Base-by-base conservation (phyloP, 2,329 filamentous ascomycete genomes). In the Volutella citrinella region DNA sequence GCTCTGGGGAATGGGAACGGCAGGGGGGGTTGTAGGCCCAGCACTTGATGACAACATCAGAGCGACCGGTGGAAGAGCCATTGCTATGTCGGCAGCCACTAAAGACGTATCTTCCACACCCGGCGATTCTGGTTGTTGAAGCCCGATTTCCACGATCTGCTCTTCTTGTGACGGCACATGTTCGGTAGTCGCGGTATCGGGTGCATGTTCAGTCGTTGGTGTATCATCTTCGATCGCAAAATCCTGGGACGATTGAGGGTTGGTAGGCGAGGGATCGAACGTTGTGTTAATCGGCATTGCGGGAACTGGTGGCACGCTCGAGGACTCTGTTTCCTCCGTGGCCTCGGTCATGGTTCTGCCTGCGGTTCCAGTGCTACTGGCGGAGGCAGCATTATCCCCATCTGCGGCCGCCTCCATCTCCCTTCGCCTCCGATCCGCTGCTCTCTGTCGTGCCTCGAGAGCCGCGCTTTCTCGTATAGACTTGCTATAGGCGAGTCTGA, bases 401-500 rank as follows among this genome's bases (percentile, higher is more conserved):
- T n/a, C n/a, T 36, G 66, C 61, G 31, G 65, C 64, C 39, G 63
- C 64, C 48, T 74, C 68, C 52, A 71, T 59, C 44, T 75, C 72
- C 54, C 68, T 72, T 42, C 69, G 66, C 45, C 69, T 74, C 36
- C 50, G 49, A 42, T 78, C 73, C 15, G 71, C 72, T 20, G 74
- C 74, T 32, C 65, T 65, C 55, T 71, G 64, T 53, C 71, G 69
- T 32, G 69, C 71, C 37, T 74, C 72, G n/a, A 68, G 61, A 38
- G 75, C 80, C 54, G 86, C 81, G 49, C 69, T 84, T 54, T 87
- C 84, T 43, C 83, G 77, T 29, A 93, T 80, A n/a, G 84, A 87
- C 56, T 85, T 87, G 49, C 80, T 90, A 59, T 94, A 91, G 11
- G 87, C 88, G 36, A 88, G 78, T 49, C 90, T 84, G 51, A 95